Evolutionary conservation across 1,284 basidiomycete species (phyloP), one percentile per base, ranked within the genome.

Genomic region (Ceratobasidium theobromae): DNA sequence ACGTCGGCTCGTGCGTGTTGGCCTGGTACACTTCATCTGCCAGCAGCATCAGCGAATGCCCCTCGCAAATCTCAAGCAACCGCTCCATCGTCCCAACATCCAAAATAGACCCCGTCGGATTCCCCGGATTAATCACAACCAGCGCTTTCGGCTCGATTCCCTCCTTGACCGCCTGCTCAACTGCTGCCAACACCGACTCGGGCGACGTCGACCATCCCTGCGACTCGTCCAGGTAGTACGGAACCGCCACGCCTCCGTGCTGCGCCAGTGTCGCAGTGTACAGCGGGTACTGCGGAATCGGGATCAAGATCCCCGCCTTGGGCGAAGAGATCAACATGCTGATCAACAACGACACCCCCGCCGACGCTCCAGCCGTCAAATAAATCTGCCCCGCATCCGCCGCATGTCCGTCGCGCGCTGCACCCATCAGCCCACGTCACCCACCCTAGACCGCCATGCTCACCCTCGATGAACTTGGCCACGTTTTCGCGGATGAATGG

Each of bases 201-300:
- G 88, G 81, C 64, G 89, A 89, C n/a, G 95, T 91, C 16, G 88
- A 86, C 96, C 97, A 99, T 48, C 81, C 88, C 3, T 85, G 79
- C 0, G 83, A 74, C 75, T 97, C 94, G 70, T 95, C 86, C 38
- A 99, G 87, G 76, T 91, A 86, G 79, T 99, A 99, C 0, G 92
- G 90, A 43, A 98, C 79, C 0, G 93, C 80, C n/a, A 84, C 80
- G 23, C 95, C 95, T 52, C 83, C 81, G 76, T 86, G 87, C 73
- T 95, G 88, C 0, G 95, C 91, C 54, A 99, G 87, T 0, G 95
- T 89, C 23, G 96, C 96, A 48, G 95, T 97, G 79, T 98, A 98
- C 16, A 99, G 83, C 0, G 96, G 96, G 76, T 99, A 99, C 80
- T 99, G 96, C 1, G 96, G 96, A 70, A 99, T 98, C 25, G 96